Percentiles rank a stretch among this genome's conserved stretches.
These are phyloP conservation scores for Heritiera fomes DNA, from an alignment of 345 rosid species.

Conservation along the genomic window DNA sequence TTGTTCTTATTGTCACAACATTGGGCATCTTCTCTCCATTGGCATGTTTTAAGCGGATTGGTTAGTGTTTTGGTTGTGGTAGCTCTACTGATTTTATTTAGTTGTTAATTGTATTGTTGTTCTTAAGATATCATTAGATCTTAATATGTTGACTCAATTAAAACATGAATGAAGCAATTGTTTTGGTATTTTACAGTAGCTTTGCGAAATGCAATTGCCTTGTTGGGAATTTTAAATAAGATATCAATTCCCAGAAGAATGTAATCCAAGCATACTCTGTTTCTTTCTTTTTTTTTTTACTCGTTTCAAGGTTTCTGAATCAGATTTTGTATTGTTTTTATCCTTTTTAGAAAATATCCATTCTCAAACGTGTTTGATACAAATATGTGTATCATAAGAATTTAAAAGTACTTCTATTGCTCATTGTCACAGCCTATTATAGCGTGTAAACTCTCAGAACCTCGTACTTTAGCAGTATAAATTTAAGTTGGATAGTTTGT, in stretches of 20 bases:
- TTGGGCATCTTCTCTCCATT: conserved; percentile 69
- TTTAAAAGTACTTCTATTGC: background rate
- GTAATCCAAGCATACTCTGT: background rate
- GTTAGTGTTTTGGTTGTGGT: conserved; percentile 40
- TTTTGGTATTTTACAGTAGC: background rate
- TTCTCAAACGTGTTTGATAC: too few relatives aligned
- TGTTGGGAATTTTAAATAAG: background rate
- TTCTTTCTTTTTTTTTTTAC: background rate
- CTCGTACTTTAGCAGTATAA: background rate
- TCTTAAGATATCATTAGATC: background rate
- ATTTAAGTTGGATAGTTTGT: background rate
- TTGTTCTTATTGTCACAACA: conserved; percentile 67
- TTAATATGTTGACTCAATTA: background rate
- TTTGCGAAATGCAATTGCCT: background rate
- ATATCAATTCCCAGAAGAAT: background rate
- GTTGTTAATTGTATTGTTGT: background rate
- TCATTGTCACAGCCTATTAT: background rate
- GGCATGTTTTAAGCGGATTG: conserved; percentile 77
- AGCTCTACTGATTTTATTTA: background rate
- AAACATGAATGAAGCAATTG: background rate
- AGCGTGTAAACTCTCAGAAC: background rate
- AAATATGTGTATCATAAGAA: background rate
- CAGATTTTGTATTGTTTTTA: too few relatives aligned
- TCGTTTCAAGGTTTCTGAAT: background rate
- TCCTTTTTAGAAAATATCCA: too few relatives aligned